Evolutionary conservation across 306 rosid species (phyloP), one percentile per base, ranked within the genome.

Genomic region (Senna siamea): DNA sequence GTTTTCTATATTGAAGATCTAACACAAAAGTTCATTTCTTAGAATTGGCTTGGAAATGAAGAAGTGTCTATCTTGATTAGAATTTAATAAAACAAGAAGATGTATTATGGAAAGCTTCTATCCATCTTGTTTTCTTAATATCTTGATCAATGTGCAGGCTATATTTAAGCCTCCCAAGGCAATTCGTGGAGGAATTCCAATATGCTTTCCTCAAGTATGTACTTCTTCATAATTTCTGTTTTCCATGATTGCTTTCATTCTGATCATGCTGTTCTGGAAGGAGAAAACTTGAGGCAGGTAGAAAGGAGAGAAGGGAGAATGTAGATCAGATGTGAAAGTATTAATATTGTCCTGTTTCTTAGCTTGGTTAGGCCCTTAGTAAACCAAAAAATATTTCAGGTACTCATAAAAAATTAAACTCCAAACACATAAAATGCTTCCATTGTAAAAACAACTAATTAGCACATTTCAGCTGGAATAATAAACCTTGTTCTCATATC

Each of bases 161-260:
- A 56, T 50, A 43, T 92, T 83, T 55, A 82, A 85, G 76, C 92
- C 92, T 75, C 96, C 90, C 13, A 92, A 86, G 75, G 71, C 93
- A 76, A 92, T 92, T 76, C 93, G 90, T 50, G 97, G 97, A 76
- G 97, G 96, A 53, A 92, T 92, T 76, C 96, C 97, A 37, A 57
- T 92, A 55, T 89, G 96, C 77, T 92, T 92, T 85, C 97, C 97
- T 54, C 96, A 92, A 58, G 97, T 92, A 81, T 74, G 90, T 80
- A 74, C 55, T 81, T 78, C 73, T 59, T 66, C 41, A 51, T 28
- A 66, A 30, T 64, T 65, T 67, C n/a, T 84, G 58, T 76, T 80
- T 64, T 34, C 64, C 69, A 71, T 67, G 43, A 47, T 78, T 66
- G 32, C 68, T 71, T 77, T 69, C 79, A 40, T 68, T 63, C 20